Percentiles rank a stretch among this genome's conserved stretches.
These are phyloP conservation scores for Fraxinus sp. DNA, from an alignment of 305 asterid species.

Conservation along the genomic window DNA sequence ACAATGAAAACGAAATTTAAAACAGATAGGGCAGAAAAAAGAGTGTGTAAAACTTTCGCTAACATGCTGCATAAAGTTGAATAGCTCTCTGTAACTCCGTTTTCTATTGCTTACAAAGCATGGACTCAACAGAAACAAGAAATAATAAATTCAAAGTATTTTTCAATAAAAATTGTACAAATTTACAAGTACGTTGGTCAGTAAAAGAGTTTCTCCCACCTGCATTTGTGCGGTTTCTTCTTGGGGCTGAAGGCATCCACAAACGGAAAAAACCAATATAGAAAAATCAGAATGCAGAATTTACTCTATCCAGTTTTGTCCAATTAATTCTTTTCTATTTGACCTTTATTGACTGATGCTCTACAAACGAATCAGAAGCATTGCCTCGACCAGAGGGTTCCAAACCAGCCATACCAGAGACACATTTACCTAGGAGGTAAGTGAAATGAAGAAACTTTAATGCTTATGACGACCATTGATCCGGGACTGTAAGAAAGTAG, in stretches of 20 bases:
- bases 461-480: conserved; percentile 69
- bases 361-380: conserved; percentile 20
- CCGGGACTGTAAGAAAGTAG: conserved; percentile 86
- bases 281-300: background rate
- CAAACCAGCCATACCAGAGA: background rate
- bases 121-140: background rate
- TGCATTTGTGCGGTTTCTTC: background rate
- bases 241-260: background rate
- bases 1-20: background rate
- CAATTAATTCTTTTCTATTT: background rate
- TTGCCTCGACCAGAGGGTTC: background rate
- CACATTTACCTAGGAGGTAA: background rate
- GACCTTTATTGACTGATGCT: conserved; percentile 22
- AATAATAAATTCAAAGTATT: background rate
- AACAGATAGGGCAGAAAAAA: background rate
- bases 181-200: background rate
- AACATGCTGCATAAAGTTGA: background rate
- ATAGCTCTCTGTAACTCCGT: background rate
- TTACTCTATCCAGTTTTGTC: conserved; percentile 1
- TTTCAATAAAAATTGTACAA: background rate
- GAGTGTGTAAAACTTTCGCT: background rate
- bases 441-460: background rate
- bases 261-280: background rate
- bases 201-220: background rate
- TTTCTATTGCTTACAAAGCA: background rate